These are phyloP conservation scores for Mesotaenium endlicherianum DNA, from an alignment of 139 green algal genomes.

Conservation along the genomic window DNA sequence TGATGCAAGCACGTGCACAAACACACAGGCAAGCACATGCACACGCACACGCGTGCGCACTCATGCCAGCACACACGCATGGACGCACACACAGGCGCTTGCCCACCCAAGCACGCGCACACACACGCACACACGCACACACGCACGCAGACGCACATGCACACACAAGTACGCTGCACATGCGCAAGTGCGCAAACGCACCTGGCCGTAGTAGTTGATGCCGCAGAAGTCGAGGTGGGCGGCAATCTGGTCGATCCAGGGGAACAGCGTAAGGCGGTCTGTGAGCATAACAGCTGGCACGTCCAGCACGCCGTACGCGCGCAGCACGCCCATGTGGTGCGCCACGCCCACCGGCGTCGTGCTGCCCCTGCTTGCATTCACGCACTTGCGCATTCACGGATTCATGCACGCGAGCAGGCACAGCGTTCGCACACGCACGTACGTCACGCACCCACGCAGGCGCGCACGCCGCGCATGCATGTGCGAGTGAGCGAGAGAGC, in stretches of 20 bases:
- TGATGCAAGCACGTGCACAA: neutral
- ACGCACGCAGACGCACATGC: neutral
- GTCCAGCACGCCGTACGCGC: slow-evolving; percentile 11
- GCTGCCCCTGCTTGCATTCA: neutral
- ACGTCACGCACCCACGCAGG: too few relatives aligned
- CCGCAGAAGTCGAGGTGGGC: slow-evolving; percentile 48
- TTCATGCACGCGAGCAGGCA: neutral
- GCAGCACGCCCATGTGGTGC: slow-evolving; percentile 24
- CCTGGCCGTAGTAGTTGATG: slow-evolving; percentile 56
- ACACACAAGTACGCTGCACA: neutral
- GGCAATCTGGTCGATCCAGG: slow-evolving; percentile 40
- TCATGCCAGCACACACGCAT: neutral
- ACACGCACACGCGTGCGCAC: neutral
- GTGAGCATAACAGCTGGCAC: neutral
- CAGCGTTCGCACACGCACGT: too few relatives aligned
- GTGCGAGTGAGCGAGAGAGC: too few relatives aligned
- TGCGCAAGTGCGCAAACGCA: neutral
- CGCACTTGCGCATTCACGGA: neutral
- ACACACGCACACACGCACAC: neutral
- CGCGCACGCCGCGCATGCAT: too few relatives aligned
- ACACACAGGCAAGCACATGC: neutral
- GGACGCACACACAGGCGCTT: neutral
- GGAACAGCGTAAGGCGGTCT: slow-evolving; percentile 23
- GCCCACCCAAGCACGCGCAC: neutral
- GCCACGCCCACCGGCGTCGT: slow-evolving; percentile 20